Base-by-base conservation (phyloP, 1,139 yeast genomes). In the Kurtzmaniella quercitrusa region DNA sequence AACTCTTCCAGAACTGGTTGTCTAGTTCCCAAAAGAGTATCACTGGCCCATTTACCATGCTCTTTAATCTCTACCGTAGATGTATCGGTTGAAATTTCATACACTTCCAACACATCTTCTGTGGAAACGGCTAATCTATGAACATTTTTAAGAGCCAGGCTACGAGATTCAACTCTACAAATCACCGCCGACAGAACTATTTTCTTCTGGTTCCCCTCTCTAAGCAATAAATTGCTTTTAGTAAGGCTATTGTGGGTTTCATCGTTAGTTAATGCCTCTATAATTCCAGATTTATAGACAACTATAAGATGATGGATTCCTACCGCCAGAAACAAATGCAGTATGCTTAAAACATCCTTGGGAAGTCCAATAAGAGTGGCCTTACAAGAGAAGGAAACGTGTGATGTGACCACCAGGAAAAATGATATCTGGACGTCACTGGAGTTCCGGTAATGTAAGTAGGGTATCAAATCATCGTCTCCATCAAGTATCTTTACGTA, bases 11-110 rank as follows among this genome's bases (percentile, higher is more conserved):
- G 44, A 18, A 21, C 33, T 11, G 36, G 18, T 15, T 31, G 18
- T 15, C 41, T 34, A 3, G 34, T 19, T n/a, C 39, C 44, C 34
- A 31, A 16, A 9, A 38, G 38, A 11, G 38, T 23, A 19, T 29
- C 25, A 11, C 38, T 37, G 7, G 37, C 34, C 18, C 38, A 41
- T 14, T 29, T 41, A 10, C 43, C 43, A 11, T 38, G 31, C 19
- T 42, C 44, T 3, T 34, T 17, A 8, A 14, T 10, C 7, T 11
- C 40, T 8, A 38, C 19, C 9, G 31, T 7, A 16, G n/a, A 9
- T 10, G 31, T 21, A n/a, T 34, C 34, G 3, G 29, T 25, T 15
- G 9, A 14, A 2, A 43, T 21, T 15, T 43, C 29, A 29, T 25
- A 38, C 8, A 43, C 41, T 12, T 23, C 15, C 10, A 43, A 42